Evolutionary conservation across 1,284 basidiomycete genomes (phyloP), one percentile per base, ranked within the genome.

Genomic region (Fereydounia khargensis): DNA sequence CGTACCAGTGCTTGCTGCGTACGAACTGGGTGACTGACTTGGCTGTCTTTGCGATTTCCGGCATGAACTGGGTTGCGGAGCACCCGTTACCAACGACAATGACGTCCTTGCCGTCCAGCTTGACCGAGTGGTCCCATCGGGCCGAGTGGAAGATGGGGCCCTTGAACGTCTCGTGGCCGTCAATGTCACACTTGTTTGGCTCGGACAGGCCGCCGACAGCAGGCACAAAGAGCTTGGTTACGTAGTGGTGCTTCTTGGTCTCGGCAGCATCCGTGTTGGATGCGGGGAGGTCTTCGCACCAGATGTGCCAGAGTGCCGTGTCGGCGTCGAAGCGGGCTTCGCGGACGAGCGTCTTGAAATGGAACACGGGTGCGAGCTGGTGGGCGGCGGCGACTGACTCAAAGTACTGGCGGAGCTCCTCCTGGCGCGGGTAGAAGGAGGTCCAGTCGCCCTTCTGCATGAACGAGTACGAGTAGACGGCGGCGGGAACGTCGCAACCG

Each of bases 121-220:
- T 50, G 24, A 77, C 65, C 14, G 48, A 50, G 27, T 71, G 66
- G 39, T 76, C 70, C 76, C 76, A 77, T 4, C 68, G 52, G 0
- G 74, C 74, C 21, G 73, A 72, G 48, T 77, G 76, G 56, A 77
- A 77, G 41, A 66, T 47, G 6, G 67, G 41, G 2, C 67, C 69
- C 14, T 65, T 42, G 43, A 77, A 77, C 14, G 47, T 46, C 33
- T 75, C 65, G 25, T 67, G 35, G 4, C 72, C 72, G 6, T 57
- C 45, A 21, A 74, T 70, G 23, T 54, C 53, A 39, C 67, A 70
- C 3, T 45, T 25, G 38, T 74, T 75, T 18, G 73, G 72, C 41
- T 65, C 55, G 9, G 58, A 65, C 3, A 75, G 40, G 11, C 71
- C 71, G 6, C 73, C 73, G 13, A 75, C 68, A 16, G 65, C 69